Base-by-base conservation (phyloP, 768 basidiomycete species). In the Tulasnella sp. region DNA sequence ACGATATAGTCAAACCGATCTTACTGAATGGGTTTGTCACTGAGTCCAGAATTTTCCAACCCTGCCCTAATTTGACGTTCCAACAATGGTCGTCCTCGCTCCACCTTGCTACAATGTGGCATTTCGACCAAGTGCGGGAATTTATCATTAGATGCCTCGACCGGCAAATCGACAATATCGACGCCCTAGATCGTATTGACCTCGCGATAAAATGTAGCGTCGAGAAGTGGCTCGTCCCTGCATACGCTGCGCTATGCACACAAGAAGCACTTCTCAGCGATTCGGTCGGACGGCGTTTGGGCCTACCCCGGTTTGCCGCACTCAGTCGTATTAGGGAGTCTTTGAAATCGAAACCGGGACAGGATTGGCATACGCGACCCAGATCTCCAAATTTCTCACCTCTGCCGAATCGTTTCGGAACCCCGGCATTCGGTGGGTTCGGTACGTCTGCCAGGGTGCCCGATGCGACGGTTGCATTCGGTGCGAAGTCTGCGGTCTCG, bases 31-130 rank as follows among this genome's bases (percentile, higher is more conserved):
- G 17, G 2, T 27, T 9, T n/a, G n/a, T n/a, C n/a, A n/a, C n/a
- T n/a, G n/a, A n/a, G n/a, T 39, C 15, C 17, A 27, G 34, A 6
- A 39, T 37, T 37, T 21, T 37, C 12, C 14, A 37, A 25, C 17
- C 32, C 17, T 34, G 41, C n/a, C 35, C 36, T 9, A 8, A 5
- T 6, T 15, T 52, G 7, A 39, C 32, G 6, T 34, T 52, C n/a
- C 17, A 52, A 23, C 50, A 52, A 17, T 56, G 54, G 54, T 6
- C 39, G 3, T 37, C 41, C 17, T 29, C 43, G 4, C 40, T 56
- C 6, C 39, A 56, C 19, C 42, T 56, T 21, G 54, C 54, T 8
- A 56, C 54, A 9, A 56, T 56, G 54, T 56, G 54, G 54, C 23
- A 31, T 31, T 56, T 43, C n/a, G 43, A 56, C 25, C 40, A 25